A percentile compares a stretch with the other conserved stretches of the same genome.
These are phyloP conservation scores for Bacterosira constricta DNA, from an alignment of 108 stramenopile genomes.

Conservation along the genomic window DNA sequence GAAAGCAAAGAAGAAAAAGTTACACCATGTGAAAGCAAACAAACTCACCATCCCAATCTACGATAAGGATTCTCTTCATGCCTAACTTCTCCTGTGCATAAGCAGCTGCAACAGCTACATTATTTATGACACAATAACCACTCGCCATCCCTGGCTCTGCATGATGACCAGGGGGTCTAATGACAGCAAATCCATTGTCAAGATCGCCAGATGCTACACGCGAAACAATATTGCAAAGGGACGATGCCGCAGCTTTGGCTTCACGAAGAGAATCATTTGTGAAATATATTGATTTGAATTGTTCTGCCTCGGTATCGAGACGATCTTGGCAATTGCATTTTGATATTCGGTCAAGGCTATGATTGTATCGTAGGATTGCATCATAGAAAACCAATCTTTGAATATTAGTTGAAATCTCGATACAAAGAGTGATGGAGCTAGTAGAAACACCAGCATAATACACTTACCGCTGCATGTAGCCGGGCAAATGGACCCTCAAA, in stretches of 20 bases:
- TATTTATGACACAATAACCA: conserved; percentile 91
- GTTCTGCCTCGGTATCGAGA: conserved; percentile 55
- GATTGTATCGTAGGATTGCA: too few relatives aligned
- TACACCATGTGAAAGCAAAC: too few relatives aligned
- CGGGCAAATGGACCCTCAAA: conserved; percentile 51
- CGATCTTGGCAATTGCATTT: conserved; percentile 41
- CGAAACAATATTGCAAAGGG: conserved; percentile 50
- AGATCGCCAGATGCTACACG: conserved; percentile 39
- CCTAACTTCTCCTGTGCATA: conserved; percentile 58
- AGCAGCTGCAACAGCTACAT: conserved; percentile 79
- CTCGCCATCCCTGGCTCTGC: conserved; percentile 63
- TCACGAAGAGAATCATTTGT: conserved; percentile 45
- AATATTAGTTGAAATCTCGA: too few relatives aligned
- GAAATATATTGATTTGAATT: conserved; percentile 63
- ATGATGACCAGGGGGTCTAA: conserved; percentile 92
- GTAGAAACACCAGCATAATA: background rate
- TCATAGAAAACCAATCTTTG: too few relatives aligned
- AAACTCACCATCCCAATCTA: conserved; percentile 67
- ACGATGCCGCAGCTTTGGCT: conserved; percentile 54
- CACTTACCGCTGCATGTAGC: conserved; percentile 53
- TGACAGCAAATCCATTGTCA: conserved; percentile 66
- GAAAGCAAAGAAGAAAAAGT: too few relatives aligned
- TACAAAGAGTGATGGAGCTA: background rate
- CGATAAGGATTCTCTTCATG: conserved; percentile 44
- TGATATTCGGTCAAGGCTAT: conserved; percentile 40